Base-by-base conservation (phyloP, 352 stramenopile genomes). In the Globisporangium acanthophoron region DNA sequence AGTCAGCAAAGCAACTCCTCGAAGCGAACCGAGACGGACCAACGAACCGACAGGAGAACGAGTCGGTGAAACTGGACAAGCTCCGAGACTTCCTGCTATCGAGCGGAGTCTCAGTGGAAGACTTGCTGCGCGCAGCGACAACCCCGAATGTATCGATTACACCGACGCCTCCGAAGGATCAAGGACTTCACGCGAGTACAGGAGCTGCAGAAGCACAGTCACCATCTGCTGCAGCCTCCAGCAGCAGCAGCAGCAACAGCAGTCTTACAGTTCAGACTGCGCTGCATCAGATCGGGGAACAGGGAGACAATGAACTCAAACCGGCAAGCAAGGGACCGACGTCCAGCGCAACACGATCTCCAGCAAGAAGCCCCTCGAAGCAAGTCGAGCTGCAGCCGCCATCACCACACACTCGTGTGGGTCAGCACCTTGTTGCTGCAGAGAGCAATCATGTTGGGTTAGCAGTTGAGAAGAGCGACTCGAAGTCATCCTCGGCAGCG, bases 41-140 rank as follows among this genome's bases (percentile, higher is more conserved):
- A 16, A 48, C 15, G 21, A 53, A 65, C 7, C 37, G 63, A 15
- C 21, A 59, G 7, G 49, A 57, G 18, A 44, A 41, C 18, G 54
- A 52, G 5, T 31, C 44, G 1, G 61, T 75, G 54, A 78, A 81
- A 27, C 61, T 90, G 16, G 71, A 87, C 47, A 75, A 82, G 35
- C 65, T 90, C 24, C 80, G 78, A 37, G 72, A 80, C 21, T 88
- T 91, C 43, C 59, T 92, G 20, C 59, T 67, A 8, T 67, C 68
- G 3, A 90, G 74, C 52, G 78, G 76, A 0, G 71, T 94, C 33
- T 90, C 81, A 0, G 70, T 92, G 45, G 80, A 91, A 39, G 80
- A 92, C 61, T 61, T 94, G 21, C 66, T 90, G 44, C 79, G 76
- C 37, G 81, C 74, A 11, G 80, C 80, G 20, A 85, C 75, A 27